Conservation (phyloP, 2,329 filamentous ascomycete species). For the Alternaria rosae region DNA sequence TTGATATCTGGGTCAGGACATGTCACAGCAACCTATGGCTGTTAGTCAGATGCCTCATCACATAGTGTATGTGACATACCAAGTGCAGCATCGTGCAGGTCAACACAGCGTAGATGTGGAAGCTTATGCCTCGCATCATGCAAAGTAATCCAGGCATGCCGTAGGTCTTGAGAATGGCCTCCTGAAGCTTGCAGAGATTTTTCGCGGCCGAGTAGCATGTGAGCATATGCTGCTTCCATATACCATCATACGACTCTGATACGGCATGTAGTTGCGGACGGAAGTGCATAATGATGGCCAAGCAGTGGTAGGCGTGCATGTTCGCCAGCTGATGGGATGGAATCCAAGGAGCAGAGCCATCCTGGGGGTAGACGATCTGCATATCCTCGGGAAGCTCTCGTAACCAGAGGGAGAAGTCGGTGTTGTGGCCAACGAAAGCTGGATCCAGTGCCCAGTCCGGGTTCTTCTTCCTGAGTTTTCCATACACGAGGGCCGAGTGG, state of each 20-base stretch:
- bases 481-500: constrained; percentile 77
- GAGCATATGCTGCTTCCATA: constrained; percentile 89
- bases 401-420: constrained; percentile 78
- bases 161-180: constrained; percentile 78
- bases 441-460: constrained; percentile 89
- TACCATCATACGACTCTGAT: constrained; percentile 77
- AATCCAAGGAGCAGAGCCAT: constrained; percentile 83
- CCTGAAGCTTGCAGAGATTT: constrained; percentile 83
- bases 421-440: constrained; percentile 79
- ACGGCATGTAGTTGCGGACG: constrained; percentile 80
- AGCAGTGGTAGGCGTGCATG: constrained; percentile 85
- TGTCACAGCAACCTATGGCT: constrained; percentile 81
- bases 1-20: constrained; percentile 92
- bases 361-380: constrained; percentile 76
- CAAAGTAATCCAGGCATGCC: constrained; percentile 82
- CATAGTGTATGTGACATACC: constrained; percentile 64
- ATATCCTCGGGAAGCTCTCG: constrained; percentile 80
- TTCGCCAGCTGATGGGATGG: constrained; percentile 89
- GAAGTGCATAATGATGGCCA: constrained; percentile 85
- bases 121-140: constrained; percentile 94
- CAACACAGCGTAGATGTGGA: constrained; percentile 89
- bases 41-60: constrained; percentile 17
- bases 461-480: constrained; percentile 74
- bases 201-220: constrained; percentile 87
- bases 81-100: constrained; percentile 93